These are phyloP conservation scores for Mucor plumbeus DNA, from an alignment of 371 early-diverging fungal species.

Conservation along the genomic window DNA sequence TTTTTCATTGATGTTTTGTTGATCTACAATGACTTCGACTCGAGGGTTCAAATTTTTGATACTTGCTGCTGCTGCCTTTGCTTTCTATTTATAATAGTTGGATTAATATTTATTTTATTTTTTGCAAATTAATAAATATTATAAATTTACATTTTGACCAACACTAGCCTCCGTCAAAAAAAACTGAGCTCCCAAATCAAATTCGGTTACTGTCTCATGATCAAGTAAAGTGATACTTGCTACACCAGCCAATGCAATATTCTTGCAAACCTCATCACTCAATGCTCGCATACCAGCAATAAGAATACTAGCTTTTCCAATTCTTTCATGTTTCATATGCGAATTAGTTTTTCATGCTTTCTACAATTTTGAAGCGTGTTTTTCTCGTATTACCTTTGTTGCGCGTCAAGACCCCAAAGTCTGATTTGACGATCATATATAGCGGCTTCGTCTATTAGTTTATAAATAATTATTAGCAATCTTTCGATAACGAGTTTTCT, in stretches of 20 bases:
- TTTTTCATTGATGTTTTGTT: conserved; percentile 49
- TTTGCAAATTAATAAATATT: not conserved
- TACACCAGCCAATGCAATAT: conserved; percentile 89
- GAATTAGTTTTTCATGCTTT: not conserved
- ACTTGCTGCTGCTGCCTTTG: conserved; percentile 63
- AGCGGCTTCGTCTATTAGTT: conserved; percentile 77
- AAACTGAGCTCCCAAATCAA: conserved; percentile 85
- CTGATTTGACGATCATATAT: conserved; percentile 96
- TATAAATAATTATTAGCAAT: too few species aligned
- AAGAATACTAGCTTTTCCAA: conserved; percentile 77
- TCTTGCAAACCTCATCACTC: conserved; percentile 86
- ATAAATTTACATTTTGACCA: conserved; percentile 69
- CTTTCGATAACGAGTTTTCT: too few species aligned
- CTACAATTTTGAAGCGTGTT: not conserved
- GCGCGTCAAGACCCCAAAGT: conserved; percentile 94
- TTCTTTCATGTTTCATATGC: conserved; percentile 46
- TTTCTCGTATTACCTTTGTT: conserved; percentile 65
- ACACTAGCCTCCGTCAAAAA: conserved; percentile 64
- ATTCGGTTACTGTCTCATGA: conserved; percentile 51
- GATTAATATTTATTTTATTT: not conserved
- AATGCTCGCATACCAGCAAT: conserved; percentile 72
- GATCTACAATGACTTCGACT: conserved; percentile 65
- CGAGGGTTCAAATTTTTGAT: conserved; percentile 76
- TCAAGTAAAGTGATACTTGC: conserved; percentile 79
- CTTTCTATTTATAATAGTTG: conserved; percentile 53